A percentile compares a stretch with the other conserved stretches of the same genome.
These are phyloP conservation scores for Xylaria sp. DNA, from an alignment of 2,329 filamentous ascomycete genomes.

Conservation along the genomic window DNA sequence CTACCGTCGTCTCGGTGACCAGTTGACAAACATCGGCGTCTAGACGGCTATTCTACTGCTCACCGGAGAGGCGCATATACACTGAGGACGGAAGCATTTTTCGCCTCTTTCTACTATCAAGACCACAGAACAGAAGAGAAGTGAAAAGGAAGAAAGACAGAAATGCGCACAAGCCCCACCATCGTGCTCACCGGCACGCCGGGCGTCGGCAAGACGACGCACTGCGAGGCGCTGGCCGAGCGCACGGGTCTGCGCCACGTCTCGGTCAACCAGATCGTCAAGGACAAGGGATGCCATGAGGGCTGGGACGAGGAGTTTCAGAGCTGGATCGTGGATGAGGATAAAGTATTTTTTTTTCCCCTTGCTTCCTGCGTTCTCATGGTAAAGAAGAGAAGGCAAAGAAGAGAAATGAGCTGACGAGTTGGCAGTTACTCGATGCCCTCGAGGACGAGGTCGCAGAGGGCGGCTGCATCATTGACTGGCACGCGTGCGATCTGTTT, in stretches of 20 bases:
- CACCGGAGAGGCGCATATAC: no score
- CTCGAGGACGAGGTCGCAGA: conserved; percentile 74
- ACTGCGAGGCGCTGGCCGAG: conserved; percentile 75
- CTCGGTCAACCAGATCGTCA: conserved; percentile 85
- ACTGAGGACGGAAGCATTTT: no score
- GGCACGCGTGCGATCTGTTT: conserved; percentile 96
- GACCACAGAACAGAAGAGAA: neutral
- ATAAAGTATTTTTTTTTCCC: conserved; percentile 57
- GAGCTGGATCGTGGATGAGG: conserved; percentile 93
- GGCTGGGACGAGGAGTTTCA: conserved; percentile 80
- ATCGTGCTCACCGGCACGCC: conserved; percentile 94
- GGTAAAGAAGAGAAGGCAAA: no score
- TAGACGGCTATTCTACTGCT: no score
- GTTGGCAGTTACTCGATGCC: conserved; percentile 68
- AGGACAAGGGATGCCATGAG: conserved; percentile 81
- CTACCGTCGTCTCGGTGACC: no score
- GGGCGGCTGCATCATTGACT: conserved; percentile 89
- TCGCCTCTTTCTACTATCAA: no score
- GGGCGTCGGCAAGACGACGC: conserved; percentile 91
- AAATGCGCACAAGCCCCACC: conserved; percentile 61
- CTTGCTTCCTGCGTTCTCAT: no score
- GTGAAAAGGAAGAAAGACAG: conserved; percentile 12
- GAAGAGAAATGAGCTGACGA: conserved; percentile 16
- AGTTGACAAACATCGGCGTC: no score
- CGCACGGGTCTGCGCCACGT: conserved; percentile 75